phyloP scores from a whole-genome alignment of 495 filamentous ascomycete genomes.

The Annulohypoxylon moriforme region DNA sequence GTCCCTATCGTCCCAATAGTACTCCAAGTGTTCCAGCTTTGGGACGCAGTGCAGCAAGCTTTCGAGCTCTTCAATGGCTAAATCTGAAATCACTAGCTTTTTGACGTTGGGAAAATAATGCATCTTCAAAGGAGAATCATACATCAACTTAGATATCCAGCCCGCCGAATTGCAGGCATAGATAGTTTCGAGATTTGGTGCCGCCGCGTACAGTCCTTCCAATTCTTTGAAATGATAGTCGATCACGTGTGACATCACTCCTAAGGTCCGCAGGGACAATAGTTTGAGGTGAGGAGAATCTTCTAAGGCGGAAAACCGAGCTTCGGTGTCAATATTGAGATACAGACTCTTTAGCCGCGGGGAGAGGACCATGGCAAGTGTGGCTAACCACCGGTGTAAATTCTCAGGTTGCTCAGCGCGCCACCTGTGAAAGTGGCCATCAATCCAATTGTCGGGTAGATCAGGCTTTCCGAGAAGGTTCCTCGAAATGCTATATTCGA shows the following conservation, averaged over 20 bases:
- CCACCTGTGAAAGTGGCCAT: background rate
- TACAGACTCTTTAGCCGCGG: background rate
- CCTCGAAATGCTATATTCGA: background rate
- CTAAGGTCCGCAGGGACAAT: background rate
- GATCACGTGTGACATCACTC: background rate
- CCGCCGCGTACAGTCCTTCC: background rate
- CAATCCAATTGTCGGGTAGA: background rate
- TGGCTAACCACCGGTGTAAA: constrained; percentile 5
- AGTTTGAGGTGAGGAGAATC: constrained; percentile 27
- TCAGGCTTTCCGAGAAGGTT: background rate
- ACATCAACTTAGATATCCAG: background rate
- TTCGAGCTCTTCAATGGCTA: background rate
- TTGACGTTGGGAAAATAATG: background rate
- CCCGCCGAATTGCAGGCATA: constrained; percentile 2
- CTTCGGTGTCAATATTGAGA: background rate
- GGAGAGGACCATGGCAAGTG: constrained; percentile 5
- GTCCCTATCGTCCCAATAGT: background rate
- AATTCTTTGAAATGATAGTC: background rate
- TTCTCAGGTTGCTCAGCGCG: background rate
- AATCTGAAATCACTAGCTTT: background rate
- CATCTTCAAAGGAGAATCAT: background rate
- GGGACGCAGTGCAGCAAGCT: background rate
- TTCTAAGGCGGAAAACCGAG: constrained; percentile 30
- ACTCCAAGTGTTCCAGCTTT: constrained; percentile 11
- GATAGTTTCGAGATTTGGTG: constrained; percentile 11